phyloP scores from a whole-genome alignment of 176 grass and related monocot genomes.

The Raddia distichophylla region DNA sequence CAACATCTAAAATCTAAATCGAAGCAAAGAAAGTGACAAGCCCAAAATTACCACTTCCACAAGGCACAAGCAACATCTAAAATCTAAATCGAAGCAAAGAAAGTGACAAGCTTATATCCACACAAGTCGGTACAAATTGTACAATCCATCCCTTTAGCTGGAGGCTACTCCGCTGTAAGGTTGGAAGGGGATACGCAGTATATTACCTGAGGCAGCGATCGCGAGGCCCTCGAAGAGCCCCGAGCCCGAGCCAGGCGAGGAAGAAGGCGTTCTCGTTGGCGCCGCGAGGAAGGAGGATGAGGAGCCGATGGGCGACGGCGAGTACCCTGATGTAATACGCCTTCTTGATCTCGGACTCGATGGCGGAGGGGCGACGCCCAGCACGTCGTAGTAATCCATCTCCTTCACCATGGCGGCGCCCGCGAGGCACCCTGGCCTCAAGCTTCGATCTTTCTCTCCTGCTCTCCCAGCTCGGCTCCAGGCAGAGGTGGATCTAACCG shows the following conservation, averaged over 20 bases:
- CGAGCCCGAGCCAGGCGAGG: conserved; percentile 83
- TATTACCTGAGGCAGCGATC: conserved; percentile 76
- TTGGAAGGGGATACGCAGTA: neutral
- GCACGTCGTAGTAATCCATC: conserved; percentile 90
- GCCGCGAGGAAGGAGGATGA: neutral
- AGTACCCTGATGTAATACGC: conserved; percentile 91
- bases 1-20: no score
- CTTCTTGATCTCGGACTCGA: conserved; percentile 95
- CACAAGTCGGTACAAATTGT: no score
- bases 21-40: no score
- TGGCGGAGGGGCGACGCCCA: conserved; percentile 76
- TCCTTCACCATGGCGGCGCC: conserved; percentile 92
- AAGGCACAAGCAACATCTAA: no score
- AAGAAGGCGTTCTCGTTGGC: conserved; percentile 82
- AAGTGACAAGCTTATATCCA: no score
- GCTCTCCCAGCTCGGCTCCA: neutral
- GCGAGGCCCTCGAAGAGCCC: conserved; percentile 76
- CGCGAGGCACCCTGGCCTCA: neutral
- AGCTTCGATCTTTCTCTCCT: conserved; percentile 28
- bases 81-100: no score
- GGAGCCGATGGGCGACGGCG: neutral
- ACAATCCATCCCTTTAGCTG: neutral
- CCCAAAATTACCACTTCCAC: no score
- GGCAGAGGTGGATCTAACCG: conserved; percentile 6
- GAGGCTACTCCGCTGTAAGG: neutral